These are phyloP conservation scores for Myxozyma neotropica DNA, from an alignment of 805 yeast species.

Conservation along the genomic window DNA sequence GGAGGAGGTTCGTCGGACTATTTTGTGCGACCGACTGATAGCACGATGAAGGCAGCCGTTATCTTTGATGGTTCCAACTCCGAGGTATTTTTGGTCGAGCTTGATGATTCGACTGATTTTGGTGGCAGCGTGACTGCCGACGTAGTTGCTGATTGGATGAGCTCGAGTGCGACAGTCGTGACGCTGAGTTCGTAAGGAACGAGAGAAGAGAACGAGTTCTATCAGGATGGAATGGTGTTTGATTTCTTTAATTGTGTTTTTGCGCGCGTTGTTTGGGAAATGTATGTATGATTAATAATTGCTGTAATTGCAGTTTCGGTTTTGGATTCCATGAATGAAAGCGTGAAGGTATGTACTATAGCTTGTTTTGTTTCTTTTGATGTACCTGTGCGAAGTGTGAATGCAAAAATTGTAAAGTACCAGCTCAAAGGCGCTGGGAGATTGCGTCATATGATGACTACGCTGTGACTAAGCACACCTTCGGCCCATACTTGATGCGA, in stretches of 20 bases:
- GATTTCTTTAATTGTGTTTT: neutral
- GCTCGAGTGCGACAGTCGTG: slow-evolving; percentile 20
- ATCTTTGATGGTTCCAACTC: slow-evolving; percentile 59
- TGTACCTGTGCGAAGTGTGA: too few species aligned
- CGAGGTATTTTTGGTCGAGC: slow-evolving; percentile 58
- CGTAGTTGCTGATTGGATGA: slow-evolving; percentile 46
- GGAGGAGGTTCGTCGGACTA: slow-evolving; percentile 91
- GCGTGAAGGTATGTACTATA: too few species aligned
- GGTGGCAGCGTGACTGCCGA: slow-evolving; percentile 55
- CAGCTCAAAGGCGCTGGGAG: too few species aligned
- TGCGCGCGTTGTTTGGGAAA: too few species aligned
- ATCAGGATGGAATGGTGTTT: neutral
- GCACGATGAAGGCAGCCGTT: slow-evolving; percentile 86
- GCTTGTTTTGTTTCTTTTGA: too few species aligned
- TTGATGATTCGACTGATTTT: slow-evolving; percentile 54
- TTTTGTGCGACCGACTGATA: slow-evolving; percentile 78
- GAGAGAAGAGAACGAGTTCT: neutral
- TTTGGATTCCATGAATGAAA: too few species aligned
- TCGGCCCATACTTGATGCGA: too few species aligned
- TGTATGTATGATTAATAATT: too few species aligned
- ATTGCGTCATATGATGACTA: too few species aligned
- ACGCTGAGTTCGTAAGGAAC: slow-evolving; percentile 16
- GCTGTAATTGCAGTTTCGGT: too few species aligned
- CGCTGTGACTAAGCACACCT: too few species aligned
- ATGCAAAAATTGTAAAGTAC: too few species aligned